A percentile compares a stretch with the other conserved stretches of the same genome.
Conservation (phyloP, 768 basidiomycete genomes). For the Leccinum barrowsii region DNA sequence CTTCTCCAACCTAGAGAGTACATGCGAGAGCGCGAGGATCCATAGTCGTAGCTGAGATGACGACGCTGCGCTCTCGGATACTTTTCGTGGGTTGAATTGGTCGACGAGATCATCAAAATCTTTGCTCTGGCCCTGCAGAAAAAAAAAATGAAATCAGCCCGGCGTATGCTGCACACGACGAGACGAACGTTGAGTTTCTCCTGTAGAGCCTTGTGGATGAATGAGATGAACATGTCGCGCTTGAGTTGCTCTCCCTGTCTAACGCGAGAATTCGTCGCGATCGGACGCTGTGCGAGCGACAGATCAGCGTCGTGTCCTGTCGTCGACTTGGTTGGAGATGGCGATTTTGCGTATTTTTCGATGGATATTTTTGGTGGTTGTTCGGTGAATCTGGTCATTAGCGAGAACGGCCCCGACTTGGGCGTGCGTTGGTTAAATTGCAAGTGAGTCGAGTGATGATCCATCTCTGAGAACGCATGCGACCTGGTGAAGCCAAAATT, state of each 20-base stretch:
- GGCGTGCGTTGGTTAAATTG: constrained; percentile 75
- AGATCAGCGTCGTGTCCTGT: constrained; percentile 10
- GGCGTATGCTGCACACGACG: constrained; percentile 9
- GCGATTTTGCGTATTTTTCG: constrained; percentile 42
- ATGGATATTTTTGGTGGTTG: constrained; percentile 37
- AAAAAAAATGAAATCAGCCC: constrained; percentile 9
- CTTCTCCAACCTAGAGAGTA: constrained; percentile 85
- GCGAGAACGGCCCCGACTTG: constrained; percentile 58
- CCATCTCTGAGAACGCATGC: constrained; percentile 42
- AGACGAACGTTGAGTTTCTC: constrained; percentile 64
- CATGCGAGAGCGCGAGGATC: constrained; percentile 86
- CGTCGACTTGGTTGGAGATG: constrained; percentile 30
- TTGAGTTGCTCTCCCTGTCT: constrained; percentile 74
- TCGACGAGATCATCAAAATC: constrained; percentile 87
- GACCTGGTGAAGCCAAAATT: not conserved
- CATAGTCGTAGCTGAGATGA: constrained; percentile 66
- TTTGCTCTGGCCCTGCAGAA: constrained; percentile 60
- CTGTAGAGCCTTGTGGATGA: constrained; percentile 75
- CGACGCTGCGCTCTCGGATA: constrained; percentile 30
- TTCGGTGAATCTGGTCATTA: constrained; percentile 45
- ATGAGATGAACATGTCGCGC: constrained; percentile 82
- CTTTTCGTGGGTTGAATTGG: constrained; percentile 67
- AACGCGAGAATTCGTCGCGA: constrained; percentile 75
- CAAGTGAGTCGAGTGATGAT: constrained; percentile 70
- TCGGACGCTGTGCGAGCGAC: constrained; percentile 44